Evolutionary conservation across 164 flowering plant genomes (phyloP).

Genomic region (Platanus orientalis): DNA sequence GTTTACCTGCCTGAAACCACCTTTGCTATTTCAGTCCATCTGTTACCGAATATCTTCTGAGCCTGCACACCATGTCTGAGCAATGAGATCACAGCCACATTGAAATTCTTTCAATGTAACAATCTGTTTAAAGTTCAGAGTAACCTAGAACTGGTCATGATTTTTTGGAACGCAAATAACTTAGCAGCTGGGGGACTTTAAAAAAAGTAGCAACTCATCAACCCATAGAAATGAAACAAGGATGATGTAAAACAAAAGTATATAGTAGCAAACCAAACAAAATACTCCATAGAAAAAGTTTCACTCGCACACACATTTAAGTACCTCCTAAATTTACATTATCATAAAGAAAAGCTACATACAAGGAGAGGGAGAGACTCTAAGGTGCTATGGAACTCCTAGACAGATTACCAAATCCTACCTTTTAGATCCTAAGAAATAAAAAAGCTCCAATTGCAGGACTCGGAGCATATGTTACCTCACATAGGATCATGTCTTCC

Average conservation of each 20-base stretch:
- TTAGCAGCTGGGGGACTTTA: not conserved
- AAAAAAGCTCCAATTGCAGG: not conserved
- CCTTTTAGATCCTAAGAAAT: not conserved
- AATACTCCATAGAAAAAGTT: not conserved
- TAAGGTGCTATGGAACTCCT: not conserved
- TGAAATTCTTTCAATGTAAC: no score
- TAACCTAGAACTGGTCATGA: no score
- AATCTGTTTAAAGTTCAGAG: no score
- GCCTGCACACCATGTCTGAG: constrained; percentile 52
- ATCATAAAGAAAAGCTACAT: not conserved
- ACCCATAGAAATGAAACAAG: not conserved
- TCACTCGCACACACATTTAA: not conserved
- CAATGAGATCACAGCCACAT: constrained; percentile 10
- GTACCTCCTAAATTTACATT: constrained; percentile 2
- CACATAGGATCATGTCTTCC: constrained; percentile 87
- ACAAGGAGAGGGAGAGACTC: not conserved
- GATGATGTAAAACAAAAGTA: not conserved
- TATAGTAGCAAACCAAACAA: not conserved
- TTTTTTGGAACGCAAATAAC: no score
- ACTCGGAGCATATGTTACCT: constrained; percentile 40
- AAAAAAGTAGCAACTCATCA: no score
- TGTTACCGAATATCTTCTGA: constrained; percentile 86
- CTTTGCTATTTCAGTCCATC: constrained; percentile 98
- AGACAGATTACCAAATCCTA: not conserved
- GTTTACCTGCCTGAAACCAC: constrained; percentile 98